A percentile compares a stretch with the other conserved stretches of the same genome.
Evolutionary conservation across 169 alveolate species (phyloP).

Genomic region (Plasmodium adleri): DNA sequence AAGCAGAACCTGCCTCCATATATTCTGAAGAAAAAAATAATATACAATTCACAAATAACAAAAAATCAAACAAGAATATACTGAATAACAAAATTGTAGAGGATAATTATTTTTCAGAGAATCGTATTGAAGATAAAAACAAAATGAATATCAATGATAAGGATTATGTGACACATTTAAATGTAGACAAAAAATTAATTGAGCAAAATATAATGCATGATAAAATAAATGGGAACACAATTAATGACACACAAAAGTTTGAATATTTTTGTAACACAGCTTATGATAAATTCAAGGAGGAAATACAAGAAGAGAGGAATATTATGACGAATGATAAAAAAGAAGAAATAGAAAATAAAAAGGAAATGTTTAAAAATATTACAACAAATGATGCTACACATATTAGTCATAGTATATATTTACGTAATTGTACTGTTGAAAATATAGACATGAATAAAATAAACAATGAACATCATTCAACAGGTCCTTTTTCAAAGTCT

Average conservation of each 20-base stretch:
- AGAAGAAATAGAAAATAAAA: not conserved
- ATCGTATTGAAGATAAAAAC: too few relatives aligned
- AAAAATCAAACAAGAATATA: not conserved
- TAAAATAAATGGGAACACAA: too few relatives aligned
- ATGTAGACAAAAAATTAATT: too few relatives aligned
- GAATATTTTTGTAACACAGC: too few relatives aligned
- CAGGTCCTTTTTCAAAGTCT: not conserved
- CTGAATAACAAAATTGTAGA: too few relatives aligned
- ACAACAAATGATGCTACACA: conserved; percentile 13
- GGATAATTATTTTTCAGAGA: too few relatives aligned
- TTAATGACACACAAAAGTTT: too few relatives aligned
- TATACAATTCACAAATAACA: not conserved
- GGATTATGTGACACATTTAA: too few relatives aligned
- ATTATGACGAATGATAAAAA: not conserved
- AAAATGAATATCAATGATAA: too few relatives aligned
- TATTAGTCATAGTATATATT: conserved; percentile 58
- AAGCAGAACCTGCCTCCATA: not conserved
- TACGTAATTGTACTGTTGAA: conserved; percentile 59
- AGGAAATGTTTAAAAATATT: not conserved
- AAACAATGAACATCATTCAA: not conserved
- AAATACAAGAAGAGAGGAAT: not conserved
- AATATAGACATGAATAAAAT: conserved; percentile 42
- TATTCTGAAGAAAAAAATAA: not conserved
- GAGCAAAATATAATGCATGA: too few relatives aligned
- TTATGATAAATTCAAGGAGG: not conserved